A percentile compares a stretch with the other conserved stretches of the same genome.
These are phyloP conservation scores for Euphorbia corollata DNA, from an alignment of 441 rosid species.

Conservation along the genomic window DNA sequence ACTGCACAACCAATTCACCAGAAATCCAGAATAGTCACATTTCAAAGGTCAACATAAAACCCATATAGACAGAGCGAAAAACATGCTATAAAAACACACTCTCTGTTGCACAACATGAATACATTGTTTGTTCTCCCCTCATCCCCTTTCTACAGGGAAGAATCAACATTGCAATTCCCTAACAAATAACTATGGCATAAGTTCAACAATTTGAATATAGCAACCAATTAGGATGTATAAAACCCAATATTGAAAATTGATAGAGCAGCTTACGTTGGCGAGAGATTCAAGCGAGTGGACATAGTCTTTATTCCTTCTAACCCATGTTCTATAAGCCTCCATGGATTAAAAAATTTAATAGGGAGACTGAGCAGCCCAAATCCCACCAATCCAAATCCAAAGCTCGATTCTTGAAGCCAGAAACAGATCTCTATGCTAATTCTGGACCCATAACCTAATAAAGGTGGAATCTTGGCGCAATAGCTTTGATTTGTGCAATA, in stretches of 20 bases:
- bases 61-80: not conserved
- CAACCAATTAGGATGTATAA: not conserved
- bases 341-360: constrained; percentile 32
- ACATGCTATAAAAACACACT: not conserved
- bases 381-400: not conserved
- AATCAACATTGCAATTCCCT: not conserved
- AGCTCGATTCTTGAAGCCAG: not conserved
- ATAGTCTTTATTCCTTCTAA: constrained; percentile 72
- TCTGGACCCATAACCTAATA: constrained; percentile 16
- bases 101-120: not conserved
- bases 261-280: constrained; percentile 59
- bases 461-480: not conserved
- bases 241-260: constrained; percentile 1
- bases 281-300: constrained; percentile 86
- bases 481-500: not conserved
- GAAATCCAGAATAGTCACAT: constrained; percentile 6
- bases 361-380: constrained; percentile 14
- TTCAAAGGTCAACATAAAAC: not conserved
- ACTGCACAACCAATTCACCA: constrained; percentile 4
- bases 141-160: no score
- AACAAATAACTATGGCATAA: not conserved
- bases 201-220: not conserved
- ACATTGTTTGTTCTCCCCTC: not conserved
- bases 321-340: constrained; percentile 92
- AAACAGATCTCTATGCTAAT: not conserved